Evolutionary conservation across 768 basidiomycete genomes (phyloP).

Genomic region (Agaricus blazei): DNA sequence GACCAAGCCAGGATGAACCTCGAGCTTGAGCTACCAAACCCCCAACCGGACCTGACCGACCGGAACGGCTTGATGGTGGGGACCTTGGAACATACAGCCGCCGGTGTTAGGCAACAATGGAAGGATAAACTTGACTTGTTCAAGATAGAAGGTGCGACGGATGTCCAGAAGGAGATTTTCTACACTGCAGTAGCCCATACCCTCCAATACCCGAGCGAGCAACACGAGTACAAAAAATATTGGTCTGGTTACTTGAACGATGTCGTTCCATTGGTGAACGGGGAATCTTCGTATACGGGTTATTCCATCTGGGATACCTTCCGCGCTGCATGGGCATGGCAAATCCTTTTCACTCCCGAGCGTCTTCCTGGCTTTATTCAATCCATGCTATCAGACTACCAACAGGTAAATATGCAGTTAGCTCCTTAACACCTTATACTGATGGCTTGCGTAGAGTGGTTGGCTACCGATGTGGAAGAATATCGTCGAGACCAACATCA

Average conservation of each 20-base stretch:
- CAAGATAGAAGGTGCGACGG: slow-evolving; percentile 38
- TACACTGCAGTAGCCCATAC: slow-evolving; percentile 65
- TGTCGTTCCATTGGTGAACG: slow-evolving; percentile 39
- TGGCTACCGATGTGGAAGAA: slow-evolving; percentile 95
- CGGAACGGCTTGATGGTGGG: slow-evolving; percentile 7
- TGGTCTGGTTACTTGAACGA: slow-evolving; percentile 74
- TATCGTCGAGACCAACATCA: slow-evolving; percentile 82
- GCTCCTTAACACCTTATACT: neutral
- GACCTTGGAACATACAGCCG: slow-evolving; percentile 48
- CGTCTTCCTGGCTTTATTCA: slow-evolving; percentile 69
- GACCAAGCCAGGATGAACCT: slow-evolving; percentile 57
- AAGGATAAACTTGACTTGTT: slow-evolving; percentile 51
- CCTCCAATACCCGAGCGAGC: slow-evolving; percentile 74
- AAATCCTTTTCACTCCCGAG: slow-evolving; percentile 73
- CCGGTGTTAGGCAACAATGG: slow-evolving; percentile 46
- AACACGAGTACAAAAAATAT: slow-evolving; percentile 59
- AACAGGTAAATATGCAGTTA: slow-evolving; percentile 38
- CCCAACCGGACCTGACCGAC: neutral
- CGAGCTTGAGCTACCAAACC: slow-evolving; percentile 28
- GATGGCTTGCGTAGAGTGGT: slow-evolving; percentile 41
- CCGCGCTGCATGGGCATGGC: slow-evolving; percentile 76
- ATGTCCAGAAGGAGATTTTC: slow-evolving; percentile 35
- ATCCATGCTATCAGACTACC: slow-evolving; percentile 78
- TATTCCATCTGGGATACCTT: slow-evolving; percentile 83
- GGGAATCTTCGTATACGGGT: slow-evolving; percentile 68